phyloP scores from a whole-genome alignment of 2,329 filamentous ascomycete species.

The Endoconidiophora laricicola region DNA sequence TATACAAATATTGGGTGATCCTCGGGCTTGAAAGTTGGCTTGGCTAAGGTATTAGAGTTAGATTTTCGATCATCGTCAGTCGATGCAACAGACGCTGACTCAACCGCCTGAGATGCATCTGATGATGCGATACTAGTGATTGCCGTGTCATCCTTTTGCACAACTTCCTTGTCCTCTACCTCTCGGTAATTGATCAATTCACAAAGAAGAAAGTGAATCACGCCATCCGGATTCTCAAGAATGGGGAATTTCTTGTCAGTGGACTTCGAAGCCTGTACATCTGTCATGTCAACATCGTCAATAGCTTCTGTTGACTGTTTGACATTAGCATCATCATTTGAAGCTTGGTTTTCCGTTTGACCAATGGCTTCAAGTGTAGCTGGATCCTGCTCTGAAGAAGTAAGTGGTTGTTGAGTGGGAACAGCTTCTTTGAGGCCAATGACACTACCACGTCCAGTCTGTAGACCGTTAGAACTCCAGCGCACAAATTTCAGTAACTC shows the following conservation, averaged over 20 bases:
- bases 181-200: slow-evolving; percentile 85
- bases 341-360: neutral
- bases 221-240: slow-evolving; percentile 83
- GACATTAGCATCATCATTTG: slow-evolving; percentile 23
- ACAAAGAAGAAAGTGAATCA: slow-evolving; percentile 85
- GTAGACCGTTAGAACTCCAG: slow-evolving; percentile 7
- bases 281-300: slow-evolving; percentile 43
- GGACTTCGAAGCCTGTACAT: slow-evolving; percentile 48
- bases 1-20: slow-evolving; percentile 95
- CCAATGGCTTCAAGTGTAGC: neutral
- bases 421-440: slow-evolving; percentile 9
- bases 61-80: slow-evolving; percentile 23
- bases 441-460: slow-evolving; percentile 9
- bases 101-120: no score
- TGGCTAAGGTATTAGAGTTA: slow-evolving; percentile 43
- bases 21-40: slow-evolving; percentile 71
- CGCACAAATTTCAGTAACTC: slow-evolving; percentile 49
- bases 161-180: slow-evolving; percentile 63
- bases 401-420: neutral
- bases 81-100: slow-evolving; percentile 20
- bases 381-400: neutral
- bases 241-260: slow-evolving; percentile 52
- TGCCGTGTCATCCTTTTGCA: slow-evolving; percentile 13
- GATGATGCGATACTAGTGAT: neutral
- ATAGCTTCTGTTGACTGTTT: slow-evolving; percentile 41